Evolutionary conservation across 352 stramenopile genomes (phyloP), one percentile per base, ranked within the genome.

Genomic region (Labyrinthula sp.): DNA sequence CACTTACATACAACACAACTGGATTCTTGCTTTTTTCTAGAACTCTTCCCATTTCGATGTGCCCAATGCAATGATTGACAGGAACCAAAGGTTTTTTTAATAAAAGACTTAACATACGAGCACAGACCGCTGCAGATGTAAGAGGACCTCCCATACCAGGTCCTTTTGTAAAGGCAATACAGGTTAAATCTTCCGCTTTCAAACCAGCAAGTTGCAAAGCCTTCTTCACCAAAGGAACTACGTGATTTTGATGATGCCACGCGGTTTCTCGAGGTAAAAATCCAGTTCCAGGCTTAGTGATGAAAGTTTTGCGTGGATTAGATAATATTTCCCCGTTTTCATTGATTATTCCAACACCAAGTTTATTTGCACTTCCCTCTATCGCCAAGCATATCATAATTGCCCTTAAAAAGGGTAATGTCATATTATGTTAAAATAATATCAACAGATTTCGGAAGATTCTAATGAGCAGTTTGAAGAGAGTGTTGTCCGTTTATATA

Each of bases 41-140:
- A 12, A 93, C 82, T 36, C 91, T 69, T 8, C 89, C 91, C 91
- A 99, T 99, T 72, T 99, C 89, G 62, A 99, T 98, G 59, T 99
- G 89, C 20, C 79, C 91, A 10, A 99, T 83, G 66, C 91, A 99
- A 63, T 99, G 91, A 70, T 99, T 99, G 39, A 97, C 89, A 18
- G 73, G 79, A 5, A 95, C 67, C 23, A 97, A 66, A 12, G 88
- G 88, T 46, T 93, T 75, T 29, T 87, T 75, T 82, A 80, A 95
- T 29, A 95, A 55, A 40, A 92, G 61, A 24, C 79, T 82, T 21
- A 95, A 66, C 47, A 84, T 92, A 10, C 85, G 75, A 23, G 85
- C 87, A 37, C 68, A 83, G 1, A 98, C 71, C 9, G 88, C 89
- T 37, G 87, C 92, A 0, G 79, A 94, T 36, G 78, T 69, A 40